phyloP scores from a whole-genome alignment of 805 yeast genomes.

The Nakazawaea ernobii region DNA sequence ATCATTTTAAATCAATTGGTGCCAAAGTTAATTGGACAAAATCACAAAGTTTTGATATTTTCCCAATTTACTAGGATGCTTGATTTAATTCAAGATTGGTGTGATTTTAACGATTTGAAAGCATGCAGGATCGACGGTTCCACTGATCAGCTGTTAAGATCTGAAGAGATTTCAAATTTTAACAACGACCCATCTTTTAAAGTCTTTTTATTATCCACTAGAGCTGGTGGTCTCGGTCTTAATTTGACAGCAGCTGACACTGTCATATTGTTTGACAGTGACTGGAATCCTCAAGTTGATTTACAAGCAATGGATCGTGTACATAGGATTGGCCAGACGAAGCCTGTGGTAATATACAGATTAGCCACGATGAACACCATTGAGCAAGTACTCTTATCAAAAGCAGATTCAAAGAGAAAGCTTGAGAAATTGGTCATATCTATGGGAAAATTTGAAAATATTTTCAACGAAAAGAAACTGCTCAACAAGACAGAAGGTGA shows the following conservation, averaged over 20 bases:
- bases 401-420: slow-evolving; percentile 74
- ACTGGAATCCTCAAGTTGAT: slow-evolving; percentile 97
- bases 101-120: slow-evolving; percentile 38
- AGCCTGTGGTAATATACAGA: slow-evolving; percentile 79
- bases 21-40: slow-evolving; percentile 34
- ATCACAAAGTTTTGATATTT: slow-evolving; percentile 74
- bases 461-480: slow-evolving; percentile 19
- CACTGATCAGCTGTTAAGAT: slow-evolving; percentile 59
- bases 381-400: slow-evolving; percentile 75
- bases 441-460: slow-evolving; percentile 49
- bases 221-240: slow-evolving; percentile 94
- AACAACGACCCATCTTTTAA: slow-evolving; percentile 26
- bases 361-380: slow-evolving; percentile 72
- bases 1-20: slow-evolving; percentile 62
- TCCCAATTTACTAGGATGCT: slow-evolving; percentile 82
- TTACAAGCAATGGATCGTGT: slow-evolving; percentile 94
- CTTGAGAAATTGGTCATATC: slow-evolving; percentile 74
- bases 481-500: slow-evolving; percentile 13
- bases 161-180: slow-evolving; percentile 55
- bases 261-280: slow-evolving; percentile 85
- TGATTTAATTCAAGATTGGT: slow-evolving; percentile 77
- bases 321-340: slow-evolving; percentile 86
- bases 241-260: slow-evolving; percentile 85
- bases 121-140: slow-evolving; percentile 74
- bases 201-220: slow-evolving; percentile 75